Evolutionary conservation across 176 grass and related monocot genomes (phyloP), one percentile per base, ranked within the genome.

Genomic region (Chrysopogon serrulatus): DNA sequence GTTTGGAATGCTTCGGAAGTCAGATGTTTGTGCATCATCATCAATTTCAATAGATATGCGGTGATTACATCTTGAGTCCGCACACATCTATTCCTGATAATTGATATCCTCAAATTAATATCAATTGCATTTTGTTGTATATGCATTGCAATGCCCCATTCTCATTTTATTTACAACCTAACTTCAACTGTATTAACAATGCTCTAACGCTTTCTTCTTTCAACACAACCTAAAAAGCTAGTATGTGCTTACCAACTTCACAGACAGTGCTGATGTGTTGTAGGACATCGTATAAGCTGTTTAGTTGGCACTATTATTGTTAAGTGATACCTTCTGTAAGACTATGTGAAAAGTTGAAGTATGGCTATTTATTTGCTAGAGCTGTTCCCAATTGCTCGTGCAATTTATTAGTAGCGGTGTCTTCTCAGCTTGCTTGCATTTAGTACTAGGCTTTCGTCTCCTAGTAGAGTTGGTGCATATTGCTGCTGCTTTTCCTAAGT

Each of bases 111-210:
- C n/a, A 69, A 81, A 40, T 48, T 68, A 35, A 84, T 12, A 56
- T 60, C 79, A 68, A 43, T 60, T 68, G 47, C 23, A 66, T 70
- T 54, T 74, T 67, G 35, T 36, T 73, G 34, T 43, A 43, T 40
- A 33, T 33, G 14, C 13, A 62, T 35, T 78, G 18, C 26, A 65
- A 78, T 82, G 30, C 40, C 21, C 40, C 28, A 81, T 43, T 10
- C n/a, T 28, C 47, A 66, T 82, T 79, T 78, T 70, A 41, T 80
- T 54, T 64, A 57, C 36, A 78, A 41, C 43, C 37, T 54, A 53
- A 51, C 18, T 43, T 83, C 15, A 60, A 34, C 15, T 73, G 54
- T 36, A 39, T 40, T 17, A 27, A 71, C 54, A 63, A 64, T 53
- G 41, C 49, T 83, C 18, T 78, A 28, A 16, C 27, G 49, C 41